Evolutionary conservation across 139 green algal species (phyloP).

Genomic region (Chlorella sp.): DNA sequence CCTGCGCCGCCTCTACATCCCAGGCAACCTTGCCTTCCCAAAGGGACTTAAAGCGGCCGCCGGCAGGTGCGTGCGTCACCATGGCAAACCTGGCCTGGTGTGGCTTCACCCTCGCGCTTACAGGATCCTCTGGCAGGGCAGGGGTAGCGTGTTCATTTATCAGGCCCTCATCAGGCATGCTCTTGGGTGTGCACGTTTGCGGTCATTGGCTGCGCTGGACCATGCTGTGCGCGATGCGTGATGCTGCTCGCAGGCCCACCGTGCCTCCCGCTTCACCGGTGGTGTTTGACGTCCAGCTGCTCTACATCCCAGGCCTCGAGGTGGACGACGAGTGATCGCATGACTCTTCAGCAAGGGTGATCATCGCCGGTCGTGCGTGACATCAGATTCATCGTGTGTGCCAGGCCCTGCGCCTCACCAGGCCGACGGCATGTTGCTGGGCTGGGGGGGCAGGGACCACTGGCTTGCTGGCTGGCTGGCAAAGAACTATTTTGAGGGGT

Average conservation of each 20-base stretch:
- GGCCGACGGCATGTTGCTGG: background rate
- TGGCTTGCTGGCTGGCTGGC: no score
- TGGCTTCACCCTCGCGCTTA: background rate
- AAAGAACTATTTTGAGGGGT: no score
- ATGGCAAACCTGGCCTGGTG: background rate
- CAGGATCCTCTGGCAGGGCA: no score
- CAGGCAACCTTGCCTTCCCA: constrained; percentile 86
- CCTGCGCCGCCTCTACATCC: constrained; percentile 87
- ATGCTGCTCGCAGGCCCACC: constrained; percentile 45
- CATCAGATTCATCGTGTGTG: no score
- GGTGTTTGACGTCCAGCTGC: constrained; percentile 91
- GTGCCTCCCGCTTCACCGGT: constrained; percentile 71
- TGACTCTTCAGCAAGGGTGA: no score
- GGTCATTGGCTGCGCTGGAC: background rate
- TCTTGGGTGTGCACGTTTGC: no score
- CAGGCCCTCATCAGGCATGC: no score
- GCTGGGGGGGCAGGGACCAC: no score
- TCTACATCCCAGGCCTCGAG: constrained; percentile 74
- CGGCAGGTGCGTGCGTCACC: constrained; percentile 34
- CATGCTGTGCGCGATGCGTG: background rate
- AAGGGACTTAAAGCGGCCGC: constrained; percentile 72
- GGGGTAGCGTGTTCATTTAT: no score
- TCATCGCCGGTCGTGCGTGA: no score
- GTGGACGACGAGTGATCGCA: background rate
- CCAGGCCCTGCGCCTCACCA: background rate